Base-by-base conservation (phyloP, 2,329 filamentous ascomycete species). In the Aspergillus neotritici region DNA sequence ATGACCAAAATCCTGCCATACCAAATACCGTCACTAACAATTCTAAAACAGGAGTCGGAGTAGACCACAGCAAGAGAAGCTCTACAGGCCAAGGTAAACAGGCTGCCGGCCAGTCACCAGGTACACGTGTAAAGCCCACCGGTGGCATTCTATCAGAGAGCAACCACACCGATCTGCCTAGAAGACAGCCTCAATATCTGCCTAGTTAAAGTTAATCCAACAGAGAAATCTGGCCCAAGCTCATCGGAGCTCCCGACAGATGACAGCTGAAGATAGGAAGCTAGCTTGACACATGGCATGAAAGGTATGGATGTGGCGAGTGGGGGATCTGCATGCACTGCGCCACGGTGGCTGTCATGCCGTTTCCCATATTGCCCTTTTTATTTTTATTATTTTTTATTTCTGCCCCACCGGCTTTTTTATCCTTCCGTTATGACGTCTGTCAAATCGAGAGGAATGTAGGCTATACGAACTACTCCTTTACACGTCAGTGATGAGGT, bases 261-360 rank as follows among this genome's bases (percentile, higher is more conserved):
- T 47, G 44, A 47, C 43, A 53, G 47, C 47, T 54, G 47, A 51
- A 36, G 34, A 40, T 33, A 10, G n/a, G 28, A 40, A 31, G 34
- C 37, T 40, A 37, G 37, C 11, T 43, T 41, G 40, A 48, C 41
- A 46, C 46, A 46, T 48, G 46, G 43, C 49, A 47, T 35, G 35
- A 33, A 10, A 15, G 14, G 12, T 36, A 42, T 38, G 38, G 40
- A 31, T 48, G 42, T 51, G 49, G 50, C 39, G 34, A 42, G 28
- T 31, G 14, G 43, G 31, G 34, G 15, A 40, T 44, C 35, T 47
- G 42, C 41, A 48, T 40, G 38, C 45, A 44, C 50, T 53, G 50
- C 48, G 50, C 50, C 50, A 52, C 50, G 46, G 15, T 45, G 44
- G 29, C 44, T 31, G 28, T 36, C 13, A 11, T 15, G 17, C 21